Percentiles rank a stretch among this genome's conserved stretches.
phyloP scores from a whole-genome alignment of 78 protist genomes.

The Monocercomonoides exilis region DNA sequence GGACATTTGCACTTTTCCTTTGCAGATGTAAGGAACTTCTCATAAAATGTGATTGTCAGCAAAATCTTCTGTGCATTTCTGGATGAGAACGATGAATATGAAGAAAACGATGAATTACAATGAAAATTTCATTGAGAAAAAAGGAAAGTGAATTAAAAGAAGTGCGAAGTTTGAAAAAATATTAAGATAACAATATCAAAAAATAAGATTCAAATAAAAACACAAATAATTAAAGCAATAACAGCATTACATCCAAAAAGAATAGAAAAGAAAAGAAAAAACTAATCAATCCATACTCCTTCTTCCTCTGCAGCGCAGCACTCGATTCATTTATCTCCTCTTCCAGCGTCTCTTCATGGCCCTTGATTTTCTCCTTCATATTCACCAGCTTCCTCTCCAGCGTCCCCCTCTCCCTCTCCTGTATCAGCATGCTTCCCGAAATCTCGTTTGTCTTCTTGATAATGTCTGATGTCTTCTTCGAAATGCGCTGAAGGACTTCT shows the following conservation, averaged over 20 bases:
- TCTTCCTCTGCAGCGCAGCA: no score
- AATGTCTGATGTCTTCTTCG: background rate
- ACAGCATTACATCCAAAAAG: no score
- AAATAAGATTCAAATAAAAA: no score
- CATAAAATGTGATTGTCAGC: background rate
- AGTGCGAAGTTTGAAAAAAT: constrained; percentile 6
- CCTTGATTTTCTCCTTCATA: background rate
- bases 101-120: background rate
- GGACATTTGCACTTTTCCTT: constrained; percentile 18
- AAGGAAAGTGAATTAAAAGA: background rate
- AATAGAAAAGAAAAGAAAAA: no score
- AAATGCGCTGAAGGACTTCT: background rate
- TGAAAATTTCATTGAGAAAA: constrained; percentile 6
- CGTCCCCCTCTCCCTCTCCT: background rate
- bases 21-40: constrained; percentile 17
- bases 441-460: background rate
- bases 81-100: background rate
- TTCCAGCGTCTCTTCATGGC: background rate
- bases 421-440: background rate
- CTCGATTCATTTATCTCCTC: background rate
- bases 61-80: background rate
- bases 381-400: background rate
- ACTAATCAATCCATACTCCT: no score
- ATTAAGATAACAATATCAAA: constrained; percentile 1
- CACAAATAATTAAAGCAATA: no score